Evolutionary conservation across 2,329 filamentous ascomycete species (phyloP), one percentile per base, ranked within the genome.

Genomic region (Alternaria conjuncta): DNA sequence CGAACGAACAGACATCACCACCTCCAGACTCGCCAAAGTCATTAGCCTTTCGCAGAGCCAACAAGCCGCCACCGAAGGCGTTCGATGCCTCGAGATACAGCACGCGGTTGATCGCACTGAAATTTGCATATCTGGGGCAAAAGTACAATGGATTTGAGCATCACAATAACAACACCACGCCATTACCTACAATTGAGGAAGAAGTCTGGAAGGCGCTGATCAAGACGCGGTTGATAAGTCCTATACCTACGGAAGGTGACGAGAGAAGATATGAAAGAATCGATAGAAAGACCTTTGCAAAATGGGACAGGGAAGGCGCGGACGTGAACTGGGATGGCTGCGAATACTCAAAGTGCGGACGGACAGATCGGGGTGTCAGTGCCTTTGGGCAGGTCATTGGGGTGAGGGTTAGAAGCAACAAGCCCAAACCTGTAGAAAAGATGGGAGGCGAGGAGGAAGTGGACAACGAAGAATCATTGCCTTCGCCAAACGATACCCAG

Each of bases 341-440:
- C 79, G 92, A 97, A 65, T 99, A 98, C 80, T 94, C 92, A 36
- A 99, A 99, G 80, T 97, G 95, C 75, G 96, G 96, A 2, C 86
- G 96, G 66, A 99, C 96, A 18, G 96, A 99, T 78, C 86, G 89
- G 57, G 96, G 96, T 12, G 96, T 99, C 36, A 97, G 94, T 80
- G 94, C 96, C 4, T 99, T 99, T 82, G 96, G 96, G 0, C 96
- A 99, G 83, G 96, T 99, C 61, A 89, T 99, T 74, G 92, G 90
- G 1, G 82, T 99, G 44, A 84, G 91, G 59, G 90, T 99, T 15
- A 86, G 95, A 76, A 97, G 94, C 80, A 92, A 91, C 72, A 84
- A 87, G 69, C 93, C 93, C 26, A 13, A 44, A 13, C 55, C 58
- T 30, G 45, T 64, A n/a, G 59, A 67, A n/a, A 43, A 64, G 8